Conservation (phyloP, 225 moss, liverwort and hornwort genomes). For the Pseudisothecium myosuroides region DNA sequence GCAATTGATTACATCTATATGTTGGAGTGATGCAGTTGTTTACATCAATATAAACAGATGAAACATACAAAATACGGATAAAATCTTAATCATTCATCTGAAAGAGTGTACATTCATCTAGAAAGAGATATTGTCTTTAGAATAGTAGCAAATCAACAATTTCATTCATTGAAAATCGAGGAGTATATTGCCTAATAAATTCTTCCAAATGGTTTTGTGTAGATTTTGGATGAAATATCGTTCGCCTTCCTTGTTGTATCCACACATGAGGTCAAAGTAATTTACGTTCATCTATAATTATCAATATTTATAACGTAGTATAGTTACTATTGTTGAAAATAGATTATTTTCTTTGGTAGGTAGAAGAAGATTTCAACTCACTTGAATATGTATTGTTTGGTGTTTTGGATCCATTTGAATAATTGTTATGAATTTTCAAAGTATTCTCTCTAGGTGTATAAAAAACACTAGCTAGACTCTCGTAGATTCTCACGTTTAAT, state of each 20-base stretch:
- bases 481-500: not conserved
- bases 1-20: not conserved
- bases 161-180: not conserved
- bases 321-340: not conserved
- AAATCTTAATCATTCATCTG: not conserved
- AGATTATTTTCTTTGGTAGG: not conserved
- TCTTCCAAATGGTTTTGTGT: not conserved
- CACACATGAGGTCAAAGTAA: not conserved
- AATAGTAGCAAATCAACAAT: not conserved
- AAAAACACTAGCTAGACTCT: not conserved
- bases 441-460: not conserved
- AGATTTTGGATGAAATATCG: not conserved
- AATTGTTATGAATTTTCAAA: not conserved
- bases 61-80: not conserved
- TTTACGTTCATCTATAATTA: not conserved
- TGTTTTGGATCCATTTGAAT: not conserved
- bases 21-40: not conserved
- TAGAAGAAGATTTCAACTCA: not conserved
- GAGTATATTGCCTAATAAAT: not conserved
- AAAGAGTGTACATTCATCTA: not conserved
- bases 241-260: fast-evolving
- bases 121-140: not conserved
- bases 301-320: not conserved
- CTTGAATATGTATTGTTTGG: not conserved
- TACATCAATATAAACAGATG: not conserved